phyloP scores from a whole-genome alignment of 192 early-diverging fungal species.

The Phycomyces nitens region DNA sequence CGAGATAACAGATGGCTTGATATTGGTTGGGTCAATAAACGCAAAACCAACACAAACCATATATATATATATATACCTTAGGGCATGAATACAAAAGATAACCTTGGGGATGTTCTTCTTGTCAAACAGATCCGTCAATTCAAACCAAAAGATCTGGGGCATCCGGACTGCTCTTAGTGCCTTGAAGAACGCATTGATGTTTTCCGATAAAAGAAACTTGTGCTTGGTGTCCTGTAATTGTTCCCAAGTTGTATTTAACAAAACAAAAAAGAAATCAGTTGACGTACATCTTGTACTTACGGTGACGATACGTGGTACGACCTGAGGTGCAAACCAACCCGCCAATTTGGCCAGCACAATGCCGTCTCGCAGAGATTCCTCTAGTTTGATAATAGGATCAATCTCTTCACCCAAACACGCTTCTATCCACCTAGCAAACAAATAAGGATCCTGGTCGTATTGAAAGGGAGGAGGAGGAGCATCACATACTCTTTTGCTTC shows the following conservation, averaged over 20 bases:
- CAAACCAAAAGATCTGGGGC: constrained; percentile 94
- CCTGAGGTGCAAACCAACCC: constrained; percentile 73
- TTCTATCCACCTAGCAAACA: constrained; percentile 82
- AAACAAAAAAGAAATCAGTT: background rate
- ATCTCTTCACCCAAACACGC: constrained; percentile 83
- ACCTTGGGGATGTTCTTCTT: constrained; percentile 99
- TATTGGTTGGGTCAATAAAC: too few species aligned
- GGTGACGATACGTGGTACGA: constrained; percentile 83
- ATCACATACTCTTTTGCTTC: constrained; percentile 97
- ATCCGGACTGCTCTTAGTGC: constrained; percentile 77
- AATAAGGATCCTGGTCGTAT: too few species aligned
- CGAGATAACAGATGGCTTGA: constrained; percentile 82
- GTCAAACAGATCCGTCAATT: constrained; percentile 96
- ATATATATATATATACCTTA: too few species aligned
- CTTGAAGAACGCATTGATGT: constrained; percentile 91
- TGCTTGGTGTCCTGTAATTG: constrained; percentile 63
- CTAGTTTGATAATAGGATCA: constrained; percentile 71
- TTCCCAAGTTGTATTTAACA: too few species aligned
- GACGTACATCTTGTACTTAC: constrained; percentile 28
- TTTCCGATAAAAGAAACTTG: constrained; percentile 94
- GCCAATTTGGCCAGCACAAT: constrained; percentile 90
- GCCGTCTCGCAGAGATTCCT: constrained; percentile 91
- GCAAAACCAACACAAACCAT: too few species aligned
- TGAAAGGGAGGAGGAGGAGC: too few species aligned
- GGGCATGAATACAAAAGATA: constrained; percentile 96